Percentiles rank a stretch among this genome's conserved stretches.
Evolutionary conservation across 192 early-diverging fungal genomes (phyloP).

Genomic region (Coemansia pectinata): DNA sequence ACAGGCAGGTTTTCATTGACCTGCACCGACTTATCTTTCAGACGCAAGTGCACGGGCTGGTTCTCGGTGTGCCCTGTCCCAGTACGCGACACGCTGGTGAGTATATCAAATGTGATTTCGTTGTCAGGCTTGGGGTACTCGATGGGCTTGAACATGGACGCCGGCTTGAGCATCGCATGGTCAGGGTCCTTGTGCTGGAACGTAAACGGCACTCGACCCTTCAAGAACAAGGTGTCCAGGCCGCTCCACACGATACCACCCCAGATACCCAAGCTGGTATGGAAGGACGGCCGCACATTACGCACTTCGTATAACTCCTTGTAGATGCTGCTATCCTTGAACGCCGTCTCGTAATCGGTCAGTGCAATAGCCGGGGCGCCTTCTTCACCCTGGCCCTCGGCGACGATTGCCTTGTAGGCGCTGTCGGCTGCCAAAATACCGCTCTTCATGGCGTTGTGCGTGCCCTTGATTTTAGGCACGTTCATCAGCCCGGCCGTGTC

Average conservation of each 20-base stretch:
- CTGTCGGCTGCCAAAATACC: constrained; percentile 96
- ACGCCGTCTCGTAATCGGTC: constrained; percentile 73
- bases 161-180: constrained; percentile 72
- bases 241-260: constrained; percentile 89
- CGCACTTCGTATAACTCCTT: constrained; percentile 89
- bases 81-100: constrained; percentile 88
- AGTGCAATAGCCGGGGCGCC: constrained; percentile 66
- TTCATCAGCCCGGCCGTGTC: constrained; percentile 96
- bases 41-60: constrained; percentile 90
- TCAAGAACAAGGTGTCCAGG: constrained; percentile 84
- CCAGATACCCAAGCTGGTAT: constrained; percentile 78
- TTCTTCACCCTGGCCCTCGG: constrained; percentile 39
- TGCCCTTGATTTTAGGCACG: constrained; percentile 98
- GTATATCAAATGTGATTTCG: constrained; percentile 91
- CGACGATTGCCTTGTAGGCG: constrained; percentile 68
- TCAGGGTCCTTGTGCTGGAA: constrained; percentile 87
- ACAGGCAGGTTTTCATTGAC: constrained; percentile 78
- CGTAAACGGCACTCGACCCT: constrained; percentile 92
- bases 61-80: constrained; percentile 94
- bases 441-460: constrained; percentile 99
- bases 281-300: constrained; percentile 93
- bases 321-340: constrained; percentile 87
- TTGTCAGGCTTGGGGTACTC: constrained; percentile 98
- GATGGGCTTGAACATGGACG: constrained; percentile 75
- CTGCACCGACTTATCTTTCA: constrained; percentile 75